Evolutionary conservation across 768 basidiomycete genomes (phyloP), one percentile per base, ranked within the genome.

Genomic region (Leccinum truebloodii): DNA sequence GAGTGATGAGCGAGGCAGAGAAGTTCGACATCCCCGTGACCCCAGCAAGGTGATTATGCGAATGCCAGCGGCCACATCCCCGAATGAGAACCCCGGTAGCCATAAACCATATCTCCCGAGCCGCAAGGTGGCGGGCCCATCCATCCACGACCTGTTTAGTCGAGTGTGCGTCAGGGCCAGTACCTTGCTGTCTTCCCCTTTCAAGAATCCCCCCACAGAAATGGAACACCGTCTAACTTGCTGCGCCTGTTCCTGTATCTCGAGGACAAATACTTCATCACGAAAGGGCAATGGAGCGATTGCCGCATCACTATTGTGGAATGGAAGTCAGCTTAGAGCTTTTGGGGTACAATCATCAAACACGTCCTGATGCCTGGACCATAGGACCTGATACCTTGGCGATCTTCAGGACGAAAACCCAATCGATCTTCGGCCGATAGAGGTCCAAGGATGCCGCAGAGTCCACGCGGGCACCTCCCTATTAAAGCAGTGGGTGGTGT

Each of bases 1-100:
- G 55, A 60, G 55, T 68, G 54, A 65, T 61, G 59, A 65, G 57
- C 67, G 61, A 68, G 67, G 63, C 67, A 65, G 52, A 59, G 63
- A 65, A 58, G 63, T 48, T 57, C 26, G 57, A 55, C 63, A 58
- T 57, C 55, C 63, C 66, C 60, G 60, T 62, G 58, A 59, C 63
- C 60, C 59, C 63, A 65, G 58, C 54, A 55, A 22, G 57, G 59
- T 56, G 59, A 66, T 35, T 54, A 20, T 46, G 39, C 24, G 52
- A 53, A 55, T 41, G 39, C 58, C 56, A 55, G 39, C 32, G 26
- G 41, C 59, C 59, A 64, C 60, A 61, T 48, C 46, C 57, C 56
- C 48, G 55, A 59, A 58, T 56, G 63, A 64, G 59, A 52, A 59
- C 20, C 28, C 22, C 46, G n/a, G 26, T 53, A 6, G n/a, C 63